A percentile compares a stretch with the other conserved stretches of the same genome.
Conservation (phyloP, 805 yeast species). For the Candida jianshihensis region DNA sequence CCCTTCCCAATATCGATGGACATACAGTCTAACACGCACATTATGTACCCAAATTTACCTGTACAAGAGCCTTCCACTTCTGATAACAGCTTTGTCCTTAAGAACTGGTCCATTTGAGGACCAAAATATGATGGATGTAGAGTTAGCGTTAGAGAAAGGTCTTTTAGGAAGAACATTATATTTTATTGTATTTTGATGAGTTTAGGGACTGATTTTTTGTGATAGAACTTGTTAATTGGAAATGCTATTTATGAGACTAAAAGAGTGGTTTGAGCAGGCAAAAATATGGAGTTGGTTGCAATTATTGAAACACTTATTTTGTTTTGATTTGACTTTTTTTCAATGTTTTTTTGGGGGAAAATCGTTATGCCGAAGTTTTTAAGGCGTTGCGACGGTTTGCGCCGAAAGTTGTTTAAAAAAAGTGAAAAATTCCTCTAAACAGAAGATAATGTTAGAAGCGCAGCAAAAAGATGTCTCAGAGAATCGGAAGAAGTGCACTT, state of each 20-base stretch:
- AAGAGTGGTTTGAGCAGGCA: no score
- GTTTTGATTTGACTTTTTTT: neutral
- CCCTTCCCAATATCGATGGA: conserved; percentile 94
- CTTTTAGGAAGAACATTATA: conserved; percentile 53
- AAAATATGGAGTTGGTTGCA: no score
- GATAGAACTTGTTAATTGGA: no score
- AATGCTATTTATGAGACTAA: no score
- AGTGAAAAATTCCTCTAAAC: neutral
- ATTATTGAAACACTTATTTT: neutral
- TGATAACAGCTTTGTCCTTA: conserved; percentile 81
- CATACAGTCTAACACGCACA: conserved; percentile 93
- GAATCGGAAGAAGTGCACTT: conserved; percentile 43
- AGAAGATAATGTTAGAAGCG: neutral
- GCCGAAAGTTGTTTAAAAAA: neutral
- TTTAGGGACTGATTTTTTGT: no score
- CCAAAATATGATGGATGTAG: conserved; percentile 97
- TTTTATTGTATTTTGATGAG: neutral
- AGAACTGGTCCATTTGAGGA: conserved; percentile 92
- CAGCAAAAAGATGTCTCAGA: conserved; percentile 18
- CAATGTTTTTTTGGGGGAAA: neutral
- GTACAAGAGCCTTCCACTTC: conserved; percentile 99
- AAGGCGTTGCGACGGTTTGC: neutral
- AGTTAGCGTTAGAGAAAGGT: conserved; percentile 83
- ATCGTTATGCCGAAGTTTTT: neutral
- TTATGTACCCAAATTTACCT: conserved; percentile 96